These are phyloP conservation scores for Camelina sativa DNA, from an alignment of 345 rosid genomes.

Conservation along the genomic window DNA sequence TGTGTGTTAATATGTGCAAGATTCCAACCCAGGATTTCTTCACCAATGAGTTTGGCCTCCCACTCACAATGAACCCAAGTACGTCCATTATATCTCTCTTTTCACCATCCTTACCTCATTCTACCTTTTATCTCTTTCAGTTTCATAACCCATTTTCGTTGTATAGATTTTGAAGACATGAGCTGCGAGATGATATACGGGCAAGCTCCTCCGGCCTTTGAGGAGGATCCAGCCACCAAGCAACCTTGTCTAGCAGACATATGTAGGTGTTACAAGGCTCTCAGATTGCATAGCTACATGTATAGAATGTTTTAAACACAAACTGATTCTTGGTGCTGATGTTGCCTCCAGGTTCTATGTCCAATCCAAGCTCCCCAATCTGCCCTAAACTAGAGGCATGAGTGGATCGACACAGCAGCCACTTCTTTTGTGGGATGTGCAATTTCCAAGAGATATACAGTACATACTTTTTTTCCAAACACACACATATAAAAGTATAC, in stretches of 20 bases:
- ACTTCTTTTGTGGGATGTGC: constrained; percentile 9
- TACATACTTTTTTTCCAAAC: constrained; percentile 14
- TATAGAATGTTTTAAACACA: constrained; percentile 1
- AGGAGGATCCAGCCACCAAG: constrained; percentile 66
- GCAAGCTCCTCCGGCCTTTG: constrained; percentile 77
- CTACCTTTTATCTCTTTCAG: not conserved
- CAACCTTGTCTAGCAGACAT: constrained; percentile 46
- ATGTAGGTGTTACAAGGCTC: constrained; percentile 35
- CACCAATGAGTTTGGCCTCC: constrained; percentile 96
- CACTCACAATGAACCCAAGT: constrained; percentile 93
- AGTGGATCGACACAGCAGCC: constrained; percentile 4
- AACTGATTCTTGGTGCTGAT: constrained; percentile 1
- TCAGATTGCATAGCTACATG: constrained; percentile 1
- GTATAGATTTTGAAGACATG: constrained; percentile 92
- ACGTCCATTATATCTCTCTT: constrained; percentile 40
- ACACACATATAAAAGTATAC: constrained; percentile 24
- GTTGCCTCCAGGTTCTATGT: constrained; percentile 45
- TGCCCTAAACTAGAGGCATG: constrained; percentile 47
- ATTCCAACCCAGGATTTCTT: constrained; percentile 98
- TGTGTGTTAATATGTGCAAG: constrained; percentile 98
- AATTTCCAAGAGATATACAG: constrained; percentile 22
- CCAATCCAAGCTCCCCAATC: constrained; percentile 44
- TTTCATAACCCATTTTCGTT: constrained; percentile 6
- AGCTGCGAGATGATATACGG: constrained; percentile 97
- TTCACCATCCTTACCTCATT: not conserved